A percentile compares a stretch with the other conserved stretches of the same genome.
Conservation (phyloP, 768 basidiomycete genomes). For the Sporobolomyces phaffii region DNA sequence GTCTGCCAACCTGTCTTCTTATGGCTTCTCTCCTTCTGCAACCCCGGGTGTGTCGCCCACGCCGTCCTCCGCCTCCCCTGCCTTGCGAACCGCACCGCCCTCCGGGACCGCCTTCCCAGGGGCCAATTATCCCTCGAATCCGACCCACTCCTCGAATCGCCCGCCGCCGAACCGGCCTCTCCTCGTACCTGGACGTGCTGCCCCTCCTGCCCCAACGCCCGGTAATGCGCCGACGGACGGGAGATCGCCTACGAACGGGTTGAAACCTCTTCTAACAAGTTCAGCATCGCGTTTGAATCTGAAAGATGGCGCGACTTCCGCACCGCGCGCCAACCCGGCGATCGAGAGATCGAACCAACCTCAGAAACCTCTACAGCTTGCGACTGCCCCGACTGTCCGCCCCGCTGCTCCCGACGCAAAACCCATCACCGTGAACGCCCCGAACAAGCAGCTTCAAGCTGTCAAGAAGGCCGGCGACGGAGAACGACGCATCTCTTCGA, state of each 20-base stretch:
- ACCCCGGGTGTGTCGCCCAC: background rate
- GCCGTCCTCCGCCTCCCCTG: background rate
- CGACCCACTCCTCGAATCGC: background rate
- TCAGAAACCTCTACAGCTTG: constrained; percentile 3
- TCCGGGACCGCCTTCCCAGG: background rate
- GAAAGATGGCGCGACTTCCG: background rate
- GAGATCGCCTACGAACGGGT: background rate
- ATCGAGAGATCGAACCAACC: background rate
- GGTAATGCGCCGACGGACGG: background rate
- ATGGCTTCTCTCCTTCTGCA: background rate
- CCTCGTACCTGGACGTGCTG: constrained; percentile 25
- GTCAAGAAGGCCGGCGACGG: constrained; percentile 57
- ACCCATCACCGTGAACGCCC: constrained; percentile 46
- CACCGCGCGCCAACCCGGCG: background rate
- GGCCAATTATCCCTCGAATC: background rate
- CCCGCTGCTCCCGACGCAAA: constrained; percentile 55
- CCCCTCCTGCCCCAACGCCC: constrained; percentile 6
- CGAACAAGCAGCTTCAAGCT: constrained; percentile 13
- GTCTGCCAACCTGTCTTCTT: background rate
- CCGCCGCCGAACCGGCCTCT: constrained; percentile 26
- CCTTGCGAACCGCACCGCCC: background rate
- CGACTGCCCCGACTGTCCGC: constrained; percentile 18
- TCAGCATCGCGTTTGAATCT: constrained; percentile 18
- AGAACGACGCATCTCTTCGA: constrained; percentile 85
- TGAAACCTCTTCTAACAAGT: constrained; percentile 25